These are phyloP conservation scores for Neonectria hederae DNA, from an alignment of 2,329 filamentous ascomycete genomes.

Conservation along the genomic window DNA sequence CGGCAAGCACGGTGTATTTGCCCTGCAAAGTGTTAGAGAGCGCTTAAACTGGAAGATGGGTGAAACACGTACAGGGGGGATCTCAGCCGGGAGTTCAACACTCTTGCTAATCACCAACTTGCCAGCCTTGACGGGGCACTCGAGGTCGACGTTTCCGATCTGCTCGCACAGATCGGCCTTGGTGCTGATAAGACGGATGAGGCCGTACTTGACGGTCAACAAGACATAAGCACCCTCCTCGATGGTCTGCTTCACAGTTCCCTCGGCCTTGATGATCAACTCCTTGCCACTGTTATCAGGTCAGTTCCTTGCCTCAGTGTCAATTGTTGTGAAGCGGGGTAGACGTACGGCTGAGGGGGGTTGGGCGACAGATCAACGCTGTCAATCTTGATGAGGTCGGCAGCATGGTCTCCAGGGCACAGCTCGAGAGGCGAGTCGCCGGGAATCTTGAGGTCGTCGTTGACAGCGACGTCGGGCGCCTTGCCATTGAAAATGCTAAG, in stretches of 20 bases:
- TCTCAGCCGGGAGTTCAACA: constrained; percentile 84
- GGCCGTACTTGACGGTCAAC: constrained; percentile 89
- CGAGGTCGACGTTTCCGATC: constrained; percentile 84
- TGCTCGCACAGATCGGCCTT: constrained; percentile 89
- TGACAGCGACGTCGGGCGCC: constrained; percentile 52
- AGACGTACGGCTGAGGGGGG: constrained; percentile 82
- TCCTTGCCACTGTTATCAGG: constrained; percentile 70
- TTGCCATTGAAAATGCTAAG: constrained; percentile 53
- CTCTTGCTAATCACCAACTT: constrained; percentile 78
- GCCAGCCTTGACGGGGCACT: constrained; percentile 88
- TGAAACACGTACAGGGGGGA: constrained; percentile 79
- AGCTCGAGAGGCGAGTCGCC: constrained; percentile 87
- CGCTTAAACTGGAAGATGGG: not conserved
- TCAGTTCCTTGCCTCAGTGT: constrained; percentile 35
- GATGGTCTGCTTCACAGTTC: constrained; percentile 77
- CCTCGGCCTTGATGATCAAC: constrained; percentile 81
- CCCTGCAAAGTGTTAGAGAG: constrained; percentile 65
- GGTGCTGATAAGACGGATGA: constrained; percentile 88
- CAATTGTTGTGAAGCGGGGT: constrained; percentile 19
- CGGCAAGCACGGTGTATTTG: constrained; percentile 87
- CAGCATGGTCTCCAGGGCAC: constrained; percentile 72
- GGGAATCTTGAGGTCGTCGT: constrained; percentile 71
- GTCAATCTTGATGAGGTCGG: constrained; percentile 79
- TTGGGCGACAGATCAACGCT: constrained; percentile 86
- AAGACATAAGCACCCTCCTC: constrained; percentile 82